Base-by-base conservation (phyloP, 2,329 filamentous ascomycete genomes). In the Cryoendolithus antarcticus region DNA sequence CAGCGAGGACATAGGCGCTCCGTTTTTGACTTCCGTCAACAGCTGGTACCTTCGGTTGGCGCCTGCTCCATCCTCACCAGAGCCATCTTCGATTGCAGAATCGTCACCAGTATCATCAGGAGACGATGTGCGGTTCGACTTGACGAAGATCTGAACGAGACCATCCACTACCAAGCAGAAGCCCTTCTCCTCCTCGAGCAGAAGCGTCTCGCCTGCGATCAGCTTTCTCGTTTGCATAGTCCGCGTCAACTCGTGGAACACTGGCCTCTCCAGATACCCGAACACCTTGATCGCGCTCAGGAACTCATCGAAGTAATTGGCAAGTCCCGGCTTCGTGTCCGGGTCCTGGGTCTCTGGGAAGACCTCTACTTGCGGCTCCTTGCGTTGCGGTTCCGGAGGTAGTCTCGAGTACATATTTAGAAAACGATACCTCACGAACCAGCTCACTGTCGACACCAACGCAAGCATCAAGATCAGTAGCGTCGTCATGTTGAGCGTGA, bases 211-310 rank as follows among this genome's bases (percentile, higher is more conserved):
- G 24, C 91, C 91, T 4, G 91, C 89, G 53, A 96, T 93, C 36
- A 98, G 71, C 62, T 95, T 95, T 51, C 86, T 74, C 12, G 93
- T 98, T 65, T 98, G 91, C 91, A 98, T 98, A 43, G 88, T 95
- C 43, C 91, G 73, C 0, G 91, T 98, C 51, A 98, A 74, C 62
- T 98, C 91, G 56, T 98, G 93, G 55, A 98, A 98, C 32, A 98
- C 91, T 0, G 91, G 86, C 19, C 91, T 77, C 59, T 98, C 91
- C 32, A 98, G 69, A 56, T 96, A 98, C 6, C 91, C 91, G 63
- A 98, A 98, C 42, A 98, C 91, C 62, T 96, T 98, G 66, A 98
- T 98, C 24, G 93, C 91, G 57, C 88, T 96, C 13, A 98, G 68
- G 52, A 98, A 98, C 60, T 98, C 93, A 62, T 98, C 91, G 19